These are phyloP conservation scores for Linderina pennispora DNA, from an alignment of 192 early-diverging fungal species.

Conservation along the genomic window DNA sequence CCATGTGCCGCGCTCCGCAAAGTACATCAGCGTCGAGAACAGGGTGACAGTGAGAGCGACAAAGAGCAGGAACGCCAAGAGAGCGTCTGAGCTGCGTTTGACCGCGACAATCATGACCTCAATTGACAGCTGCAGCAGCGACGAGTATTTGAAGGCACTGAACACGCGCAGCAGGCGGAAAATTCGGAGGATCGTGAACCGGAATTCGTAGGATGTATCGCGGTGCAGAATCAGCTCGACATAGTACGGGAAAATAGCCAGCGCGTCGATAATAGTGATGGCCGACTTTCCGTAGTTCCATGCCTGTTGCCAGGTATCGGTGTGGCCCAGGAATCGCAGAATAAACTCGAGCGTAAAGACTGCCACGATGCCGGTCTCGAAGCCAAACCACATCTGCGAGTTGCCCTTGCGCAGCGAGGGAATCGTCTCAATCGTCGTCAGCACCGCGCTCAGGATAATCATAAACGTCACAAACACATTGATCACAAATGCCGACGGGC, in stretches of 20 bases:
- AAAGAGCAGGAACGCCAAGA: constrained; percentile 70
- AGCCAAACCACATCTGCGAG: constrained; percentile 51
- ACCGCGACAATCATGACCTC: constrained; percentile 80
- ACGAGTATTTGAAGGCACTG: constrained; percentile 77
- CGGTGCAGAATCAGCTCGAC: constrained; percentile 60
- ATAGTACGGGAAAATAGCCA: constrained; percentile 76
- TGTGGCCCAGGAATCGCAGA: constrained; percentile 63
- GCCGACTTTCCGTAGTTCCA: constrained; percentile 36
- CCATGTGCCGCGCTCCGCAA: constrained; percentile 76
- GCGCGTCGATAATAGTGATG: constrained; percentile 63
- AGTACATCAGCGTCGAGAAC: constrained; percentile 73
- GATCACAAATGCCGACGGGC: constrained; percentile 60
- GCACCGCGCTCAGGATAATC: constrained; percentile 66
- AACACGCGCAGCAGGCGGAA: constrained; percentile 74
- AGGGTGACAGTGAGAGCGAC: constrained; percentile 63
- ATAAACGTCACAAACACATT: constrained; percentile 68
- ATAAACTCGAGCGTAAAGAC: constrained; percentile 73
- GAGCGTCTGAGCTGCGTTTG: constrained; percentile 65
- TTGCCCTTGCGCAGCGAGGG: constrained; percentile 56
- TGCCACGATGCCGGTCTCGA: constrained; percentile 64
- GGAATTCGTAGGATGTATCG: constrained; percentile 71
- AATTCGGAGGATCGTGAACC: constrained; percentile 74
- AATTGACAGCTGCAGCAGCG: constrained; percentile 73
- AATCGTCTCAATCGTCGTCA: constrained; percentile 76
- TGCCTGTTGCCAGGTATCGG: constrained; percentile 59